Evolutionary conservation across 1,284 basidiomycete genomes (phyloP).

Genomic region (Polyporus tsugae): DNA sequence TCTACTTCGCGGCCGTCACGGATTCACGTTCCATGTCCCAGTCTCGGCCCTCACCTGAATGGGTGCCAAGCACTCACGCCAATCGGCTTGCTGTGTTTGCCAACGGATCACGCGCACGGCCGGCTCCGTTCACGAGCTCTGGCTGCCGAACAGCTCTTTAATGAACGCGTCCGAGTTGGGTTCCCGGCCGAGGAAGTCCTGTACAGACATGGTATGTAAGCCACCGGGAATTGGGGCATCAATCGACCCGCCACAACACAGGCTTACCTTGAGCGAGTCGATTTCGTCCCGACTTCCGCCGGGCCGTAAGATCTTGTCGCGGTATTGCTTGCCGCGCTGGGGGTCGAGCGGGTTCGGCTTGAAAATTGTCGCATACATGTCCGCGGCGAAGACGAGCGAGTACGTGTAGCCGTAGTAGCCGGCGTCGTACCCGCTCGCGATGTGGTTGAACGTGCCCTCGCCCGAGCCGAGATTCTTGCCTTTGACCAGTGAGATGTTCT

Average conservation of each 20-base stretch:
- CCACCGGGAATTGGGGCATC: neutral
- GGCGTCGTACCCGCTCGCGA: constrained; percentile 80
- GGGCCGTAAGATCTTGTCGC: constrained; percentile 60
- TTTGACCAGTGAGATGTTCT: constrained; percentile 73
- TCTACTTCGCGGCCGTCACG: neutral
- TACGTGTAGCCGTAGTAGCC: constrained; percentile 86
- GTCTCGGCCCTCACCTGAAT: constrained; percentile 1
- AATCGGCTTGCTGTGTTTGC: neutral
- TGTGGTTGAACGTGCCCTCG: constrained; percentile 75
- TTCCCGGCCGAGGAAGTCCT: constrained; percentile 79
- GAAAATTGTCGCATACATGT: constrained; percentile 87
- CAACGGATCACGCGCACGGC: neutral
- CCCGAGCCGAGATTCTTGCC: constrained; percentile 68
- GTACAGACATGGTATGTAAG: neutral
- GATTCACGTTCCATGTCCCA: neutral
- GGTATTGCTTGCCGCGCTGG: constrained; percentile 58
- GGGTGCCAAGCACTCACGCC: neutral
- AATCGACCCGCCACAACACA: neutral
- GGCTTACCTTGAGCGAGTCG: constrained; percentile 58
- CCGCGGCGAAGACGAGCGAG: constrained; percentile 78
- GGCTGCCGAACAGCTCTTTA: constrained; percentile 63
- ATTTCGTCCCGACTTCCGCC: constrained; percentile 68
- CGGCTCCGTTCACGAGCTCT: neutral
- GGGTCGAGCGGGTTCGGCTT: constrained; percentile 78
- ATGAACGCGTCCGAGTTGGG: constrained; percentile 84